Percentiles rank a stretch among this genome's conserved stretches.
phyloP scores from a whole-genome alignment of 371 early-diverging fungal genomes.

The Parasitella parasitica region DNA sequence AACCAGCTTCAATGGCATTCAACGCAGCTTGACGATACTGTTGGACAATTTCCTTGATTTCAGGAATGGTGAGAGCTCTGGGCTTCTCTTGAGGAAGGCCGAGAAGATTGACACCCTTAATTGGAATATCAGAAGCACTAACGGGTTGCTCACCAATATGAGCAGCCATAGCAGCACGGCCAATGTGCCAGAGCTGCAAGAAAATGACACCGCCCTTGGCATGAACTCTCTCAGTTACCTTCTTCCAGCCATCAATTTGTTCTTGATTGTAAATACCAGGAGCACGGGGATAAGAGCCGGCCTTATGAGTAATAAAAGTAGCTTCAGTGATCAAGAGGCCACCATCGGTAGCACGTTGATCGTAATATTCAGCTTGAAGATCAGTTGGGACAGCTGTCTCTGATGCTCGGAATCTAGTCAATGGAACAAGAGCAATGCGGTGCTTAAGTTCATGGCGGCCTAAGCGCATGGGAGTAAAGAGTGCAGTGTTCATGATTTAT shows the following conservation, averaged over 20 bases:
- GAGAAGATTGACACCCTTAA: not conserved
- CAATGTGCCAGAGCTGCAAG: constrained; percentile 59
- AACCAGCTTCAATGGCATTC: constrained; percentile 48
- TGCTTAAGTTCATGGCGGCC: constrained; percentile 36
- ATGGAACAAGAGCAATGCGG: constrained; percentile 56
- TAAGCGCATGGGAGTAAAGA: constrained; percentile 7
- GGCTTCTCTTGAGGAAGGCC: constrained; percentile 11
- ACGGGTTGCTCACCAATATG: constrained; percentile 16
- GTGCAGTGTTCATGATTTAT: not conserved
- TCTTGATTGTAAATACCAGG: constrained; percentile 43
- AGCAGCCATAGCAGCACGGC: constrained; percentile 17
- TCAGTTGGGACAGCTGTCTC: constrained; percentile 40
- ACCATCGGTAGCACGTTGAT: constrained; percentile 56
- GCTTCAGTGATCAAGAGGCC: constrained; percentile 63
- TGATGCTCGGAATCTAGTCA: constrained; percentile 50
- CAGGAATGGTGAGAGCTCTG: constrained; percentile 56
- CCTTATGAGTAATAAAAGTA: constrained; percentile 41
- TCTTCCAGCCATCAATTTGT: constrained; percentile 60
- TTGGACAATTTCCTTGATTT: constrained; percentile 57
- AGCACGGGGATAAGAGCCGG: constrained; percentile 35
- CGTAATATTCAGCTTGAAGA: constrained; percentile 53
- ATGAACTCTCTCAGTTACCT: constrained; percentile 58
- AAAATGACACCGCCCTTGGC: constrained; percentile 55
- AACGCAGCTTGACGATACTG: constrained; percentile 59
- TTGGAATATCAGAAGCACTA: constrained; percentile 7